Conservation (phyloP, 2,329 filamentous ascomycete species). For the Talaromyces verruculosus region DNA sequence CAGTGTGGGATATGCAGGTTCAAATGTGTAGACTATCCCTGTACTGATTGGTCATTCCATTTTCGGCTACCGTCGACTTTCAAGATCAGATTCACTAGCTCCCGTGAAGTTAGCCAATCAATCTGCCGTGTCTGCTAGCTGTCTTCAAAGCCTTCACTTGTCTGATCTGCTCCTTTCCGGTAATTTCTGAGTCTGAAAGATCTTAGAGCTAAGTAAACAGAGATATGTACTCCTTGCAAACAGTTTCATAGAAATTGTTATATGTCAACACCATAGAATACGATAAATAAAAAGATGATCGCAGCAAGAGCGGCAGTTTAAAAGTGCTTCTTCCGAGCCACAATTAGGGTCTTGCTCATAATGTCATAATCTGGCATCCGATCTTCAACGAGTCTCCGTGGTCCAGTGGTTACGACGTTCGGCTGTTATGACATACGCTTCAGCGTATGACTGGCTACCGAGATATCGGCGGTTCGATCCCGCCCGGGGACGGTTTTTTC, state of each 20-base stretch:
- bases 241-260: background rate
- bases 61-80: background rate
- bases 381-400: background rate
- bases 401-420: constrained; percentile 11
- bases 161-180: background rate
- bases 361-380: background rate
- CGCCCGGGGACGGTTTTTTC: background rate
- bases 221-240: too few species aligned
- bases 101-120: background rate
- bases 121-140: background rate
- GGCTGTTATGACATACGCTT: background rate
- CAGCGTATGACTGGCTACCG: background rate
- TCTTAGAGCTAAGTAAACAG: too few species aligned
- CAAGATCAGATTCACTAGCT: background rate
- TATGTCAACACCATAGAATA: background rate
- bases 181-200: too few species aligned
- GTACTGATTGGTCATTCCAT: background rate
- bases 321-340: background rate
- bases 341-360: too few species aligned
- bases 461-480: constrained; percentile 11
- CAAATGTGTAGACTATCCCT: background rate
- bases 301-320: background rate
- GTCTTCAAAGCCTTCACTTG: too few species aligned
- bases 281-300: background rate
- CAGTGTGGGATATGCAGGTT: background rate